Base-by-base conservation (phyloP, 2,329 filamentous ascomycete genomes). In the Diplodia scrobiculata region DNA sequence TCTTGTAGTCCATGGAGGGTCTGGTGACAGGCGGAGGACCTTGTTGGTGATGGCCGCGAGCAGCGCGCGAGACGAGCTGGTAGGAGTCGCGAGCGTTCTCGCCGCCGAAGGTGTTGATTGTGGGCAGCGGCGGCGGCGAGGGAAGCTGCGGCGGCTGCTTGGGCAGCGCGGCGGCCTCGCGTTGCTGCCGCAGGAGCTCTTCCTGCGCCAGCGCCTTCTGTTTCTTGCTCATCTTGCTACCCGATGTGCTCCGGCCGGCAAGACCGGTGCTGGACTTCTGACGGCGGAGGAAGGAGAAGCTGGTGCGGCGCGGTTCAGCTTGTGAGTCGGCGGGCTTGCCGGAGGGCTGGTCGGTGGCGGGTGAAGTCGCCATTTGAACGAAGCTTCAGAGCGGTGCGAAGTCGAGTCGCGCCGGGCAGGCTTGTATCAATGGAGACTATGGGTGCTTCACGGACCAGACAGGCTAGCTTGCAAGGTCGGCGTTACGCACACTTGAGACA, bases 71-170 rank as follows among this genome's bases (percentile, higher is more conserved):
- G 70, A 85, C 78, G 72, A 86, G 86, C 70, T 85, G 84, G 67
- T 86, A 77, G 7, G 85, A 86, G 71, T 91, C 88, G 68, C 87
- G 79, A 55, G 76, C 82, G 60, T 85, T 79, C 66, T 91, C 89
- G 70, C 86, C 86, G 68, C 87, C 87, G 72, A 87, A 87, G 17
- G 81, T 82, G 69, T 84, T 81, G 66, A 87, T 74, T 80, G 81
- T 72, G 74, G 79, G 73, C 74, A 84, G 69, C 73, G 80, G 72
- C 78, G 75, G 75, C 71, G 78, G 77, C 29, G 77, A 76, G 27
- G 85, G 84, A 34, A 87, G 80, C 71, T 84, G 84, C 67, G 88
- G 88, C 66, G 88, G 85, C 59, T 83, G 81, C 72, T 83, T 82
- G 50, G 86, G 83, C 47, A 87, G 81, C 68, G 81, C 75, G 66